A percentile compares a stretch with the other conserved stretches of the same genome.
These are phyloP conservation scores for Diaporthe citri DNA, from an alignment of 2,329 filamentous ascomycete genomes.

Conservation along the genomic window DNA sequence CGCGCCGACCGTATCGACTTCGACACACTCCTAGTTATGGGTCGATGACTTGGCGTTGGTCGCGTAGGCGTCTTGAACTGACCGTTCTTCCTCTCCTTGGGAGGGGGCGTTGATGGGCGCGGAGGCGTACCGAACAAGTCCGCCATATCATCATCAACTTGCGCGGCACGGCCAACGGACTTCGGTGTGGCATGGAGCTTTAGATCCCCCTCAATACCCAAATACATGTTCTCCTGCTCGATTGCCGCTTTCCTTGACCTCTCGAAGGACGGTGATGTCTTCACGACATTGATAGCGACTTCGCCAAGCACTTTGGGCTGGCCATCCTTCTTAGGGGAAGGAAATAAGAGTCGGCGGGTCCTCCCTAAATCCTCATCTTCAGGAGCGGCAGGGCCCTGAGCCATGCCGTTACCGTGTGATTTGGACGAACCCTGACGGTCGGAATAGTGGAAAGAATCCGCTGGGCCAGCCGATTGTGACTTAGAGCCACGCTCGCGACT, in stretches of 20 bases:
- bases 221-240: slow-evolving; percentile 59
- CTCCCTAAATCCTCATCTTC: slow-evolving; percentile 64
- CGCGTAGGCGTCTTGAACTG: slow-evolving; percentile 73
- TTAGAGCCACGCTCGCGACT: slow-evolving; percentile 42
- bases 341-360: slow-evolving; percentile 81
- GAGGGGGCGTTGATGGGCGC: slow-evolving; percentile 66
- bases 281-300: slow-evolving; percentile 65
- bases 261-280: slow-evolving; percentile 55
- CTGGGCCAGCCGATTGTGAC: slow-evolving; percentile 43
- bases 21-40: slow-evolving; percentile 71
- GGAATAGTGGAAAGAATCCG: slow-evolving; percentile 45
- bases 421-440: slow-evolving; percentile 60
- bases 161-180: slow-evolving; percentile 45
- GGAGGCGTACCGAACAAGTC: slow-evolving; percentile 76
- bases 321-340: slow-evolving; percentile 78
- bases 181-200: slow-evolving; percentile 47
- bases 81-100: slow-evolving; percentile 59
- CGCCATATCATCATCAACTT: slow-evolving; percentile 54
- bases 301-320: slow-evolving; percentile 73
- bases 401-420: slow-evolving; percentile 68
- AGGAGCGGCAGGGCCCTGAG: slow-evolving; percentile 67
- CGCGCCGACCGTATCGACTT: slow-evolving; percentile 64
- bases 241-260: slow-evolving; percentile 50
- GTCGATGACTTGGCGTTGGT: slow-evolving; percentile 72
- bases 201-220: background rate